Evolutionary conservation across 1,284 basidiomycete genomes (phyloP).

Genomic region (Ganoderma multipileum): DNA sequence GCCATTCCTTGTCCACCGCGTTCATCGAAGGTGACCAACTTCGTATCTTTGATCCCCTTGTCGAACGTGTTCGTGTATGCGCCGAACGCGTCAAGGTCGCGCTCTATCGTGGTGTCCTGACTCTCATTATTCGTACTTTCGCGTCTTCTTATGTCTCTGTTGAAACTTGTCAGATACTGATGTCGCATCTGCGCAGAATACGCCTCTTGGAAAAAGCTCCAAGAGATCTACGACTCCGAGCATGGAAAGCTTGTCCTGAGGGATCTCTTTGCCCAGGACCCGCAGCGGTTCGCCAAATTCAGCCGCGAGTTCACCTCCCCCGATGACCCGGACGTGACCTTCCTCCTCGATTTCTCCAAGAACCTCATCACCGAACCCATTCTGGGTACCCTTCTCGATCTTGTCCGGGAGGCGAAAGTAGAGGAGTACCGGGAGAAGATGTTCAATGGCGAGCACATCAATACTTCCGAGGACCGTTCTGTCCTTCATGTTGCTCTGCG

Average conservation of each 20-base stretch:
- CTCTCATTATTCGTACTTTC: not conserved
- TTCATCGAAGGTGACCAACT: not conserved
- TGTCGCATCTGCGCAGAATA: constrained; percentile 63
- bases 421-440: constrained; percentile 91
- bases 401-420: constrained; percentile 88
- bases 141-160: not conserved
- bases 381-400: constrained; percentile 76
- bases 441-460: constrained; percentile 97
- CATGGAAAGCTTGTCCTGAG: constrained; percentile 82
- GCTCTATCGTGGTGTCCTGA: not conserved
- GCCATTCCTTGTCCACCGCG: not conserved
- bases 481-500: constrained; percentile 96
- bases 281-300: constrained; percentile 86
- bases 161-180: not conserved
- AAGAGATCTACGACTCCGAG: constrained; percentile 83
- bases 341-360: constrained; percentile 97
- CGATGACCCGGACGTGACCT: constrained; percentile 72
- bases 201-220: constrained; percentile 90
- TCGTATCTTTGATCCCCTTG: not conserved
- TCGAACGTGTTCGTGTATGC: not conserved
- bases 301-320: constrained; percentile 79
- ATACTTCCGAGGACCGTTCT: constrained; percentile 96
- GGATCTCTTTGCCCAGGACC: constrained; percentile 91
- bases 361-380: constrained; percentile 93
- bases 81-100: not conserved